Evolutionary conservation across 176 grass and related monocot species (phyloP), one percentile per base, ranked within the genome.

Genomic region (Lolium rigidum): DNA sequence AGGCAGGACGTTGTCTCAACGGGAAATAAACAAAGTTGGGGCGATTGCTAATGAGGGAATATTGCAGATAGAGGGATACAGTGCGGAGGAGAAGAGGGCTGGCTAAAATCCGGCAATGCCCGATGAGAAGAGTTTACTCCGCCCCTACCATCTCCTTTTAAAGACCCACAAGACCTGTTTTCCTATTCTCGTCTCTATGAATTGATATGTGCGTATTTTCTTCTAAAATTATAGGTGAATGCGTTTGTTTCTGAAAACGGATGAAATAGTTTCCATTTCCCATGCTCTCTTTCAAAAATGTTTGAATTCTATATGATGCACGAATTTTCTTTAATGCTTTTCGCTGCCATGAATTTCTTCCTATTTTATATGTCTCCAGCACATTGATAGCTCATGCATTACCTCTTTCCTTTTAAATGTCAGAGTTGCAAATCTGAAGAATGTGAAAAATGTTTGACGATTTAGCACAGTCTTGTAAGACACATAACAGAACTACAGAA

Each of bases 401-500:
- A 20, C 54, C 81, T 35, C 6, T 84, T 39, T 60, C 64, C 54
- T 64, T 39, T n/a, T 78, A 88, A 52, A 76, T 70, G 16, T 56
- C 18, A 56, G 12, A 51, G 15, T 56, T 56, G 10, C 54, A 56
- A 56, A 56, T 6, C 51, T 56, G 54, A 56, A 56, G 17, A 56
- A 56, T 18, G 54, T 55, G 37, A 50, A 52, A 77, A 12, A 38
- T 66, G 46, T 4, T 77, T 55, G 39, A 47, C 43, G 61, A 57
- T 44, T 56, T 57, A 22, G 22, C 10, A 35, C 10, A 35, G 54
- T n/a, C 14, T 47, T 84, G 31, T 15, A 75, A 76, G 17, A 85
- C 26, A 65, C 18, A 76, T 37, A 18, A 65, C 2, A 83, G 43
- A 17, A 48, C 10, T 62, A n/a, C 10, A 16, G 31, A 35, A 35